These are phyloP conservation scores for Hyaloscypha bicolor DNA, from an alignment of 495 filamentous ascomycete species.

Conservation along the genomic window DNA sequence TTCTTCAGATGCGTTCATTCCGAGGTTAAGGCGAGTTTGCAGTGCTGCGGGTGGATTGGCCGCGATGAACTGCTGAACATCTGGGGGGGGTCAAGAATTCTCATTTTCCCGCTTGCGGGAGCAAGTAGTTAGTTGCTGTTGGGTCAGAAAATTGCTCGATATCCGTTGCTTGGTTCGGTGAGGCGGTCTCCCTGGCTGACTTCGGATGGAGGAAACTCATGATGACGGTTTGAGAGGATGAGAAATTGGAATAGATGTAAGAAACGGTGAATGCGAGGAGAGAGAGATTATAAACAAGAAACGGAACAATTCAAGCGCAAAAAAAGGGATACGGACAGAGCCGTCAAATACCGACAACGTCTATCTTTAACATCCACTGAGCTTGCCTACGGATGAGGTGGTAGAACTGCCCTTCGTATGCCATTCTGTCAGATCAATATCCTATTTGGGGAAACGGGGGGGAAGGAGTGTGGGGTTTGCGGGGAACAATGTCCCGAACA, in stretches of 20 bases:
- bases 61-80: background rate
- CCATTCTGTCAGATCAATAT: background rate
- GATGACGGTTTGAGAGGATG: background rate
- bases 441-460: background rate
- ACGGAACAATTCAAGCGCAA: background rate
- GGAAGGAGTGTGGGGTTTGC: background rate
- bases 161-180: background rate
- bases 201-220: background rate
- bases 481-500: background rate
- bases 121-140: background rate
- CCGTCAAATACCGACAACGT: background rate
- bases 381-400: background rate
- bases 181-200: background rate
- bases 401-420: background rate
- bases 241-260: background rate
- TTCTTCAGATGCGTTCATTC: background rate
- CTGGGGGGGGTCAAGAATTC: background rate
- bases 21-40: background rate
- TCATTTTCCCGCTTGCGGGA: background rate
- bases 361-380: background rate
- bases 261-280: background rate
- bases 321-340: background rate
- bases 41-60: background rate
- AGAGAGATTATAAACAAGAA: background rate
- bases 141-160: background rate